Percentiles rank a stretch among this genome's conserved stretches.
Evolutionary conservation across 257 asterid genomes (phyloP).

Genomic region (Solanum bukasovii): DNA sequence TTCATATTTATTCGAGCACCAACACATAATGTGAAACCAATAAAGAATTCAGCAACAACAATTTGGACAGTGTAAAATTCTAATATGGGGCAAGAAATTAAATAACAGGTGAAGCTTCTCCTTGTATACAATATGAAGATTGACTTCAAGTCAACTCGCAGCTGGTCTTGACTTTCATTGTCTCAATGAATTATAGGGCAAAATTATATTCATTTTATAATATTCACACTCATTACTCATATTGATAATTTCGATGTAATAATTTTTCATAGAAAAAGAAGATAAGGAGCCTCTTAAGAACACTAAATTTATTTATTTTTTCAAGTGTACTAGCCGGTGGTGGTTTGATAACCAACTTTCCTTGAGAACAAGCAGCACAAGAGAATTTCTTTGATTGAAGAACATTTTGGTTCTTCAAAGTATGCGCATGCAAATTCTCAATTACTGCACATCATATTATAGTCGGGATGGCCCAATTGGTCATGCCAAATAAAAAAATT

Average conservation of each 20-base stretch:
- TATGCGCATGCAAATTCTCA: no score
- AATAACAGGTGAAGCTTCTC: not conserved
- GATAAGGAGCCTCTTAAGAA: not conserved
- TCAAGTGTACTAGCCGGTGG: no score
- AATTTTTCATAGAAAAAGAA: not conserved
- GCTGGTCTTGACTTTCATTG: not conserved
- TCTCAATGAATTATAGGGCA: not conserved
- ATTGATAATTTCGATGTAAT: no score
- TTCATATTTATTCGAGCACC: not conserved
- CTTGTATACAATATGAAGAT: not conserved
- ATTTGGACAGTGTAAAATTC: not conserved
- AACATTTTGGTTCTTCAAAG: no score
- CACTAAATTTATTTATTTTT: no score
- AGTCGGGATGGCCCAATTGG: no score
- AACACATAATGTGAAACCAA: not conserved
- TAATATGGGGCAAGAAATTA: not conserved
- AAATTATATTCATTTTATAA: not conserved
- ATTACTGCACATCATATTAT: no score
- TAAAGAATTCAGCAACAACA: not conserved
- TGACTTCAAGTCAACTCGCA: not conserved
- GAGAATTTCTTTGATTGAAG: no score
- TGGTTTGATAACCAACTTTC: no score
- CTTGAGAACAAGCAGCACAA: no score
- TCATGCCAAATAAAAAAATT: no score
- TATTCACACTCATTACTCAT: no score